Conservation (phyloP, 208 protist genomes). For the Leishmania guyanensis region DNA sequence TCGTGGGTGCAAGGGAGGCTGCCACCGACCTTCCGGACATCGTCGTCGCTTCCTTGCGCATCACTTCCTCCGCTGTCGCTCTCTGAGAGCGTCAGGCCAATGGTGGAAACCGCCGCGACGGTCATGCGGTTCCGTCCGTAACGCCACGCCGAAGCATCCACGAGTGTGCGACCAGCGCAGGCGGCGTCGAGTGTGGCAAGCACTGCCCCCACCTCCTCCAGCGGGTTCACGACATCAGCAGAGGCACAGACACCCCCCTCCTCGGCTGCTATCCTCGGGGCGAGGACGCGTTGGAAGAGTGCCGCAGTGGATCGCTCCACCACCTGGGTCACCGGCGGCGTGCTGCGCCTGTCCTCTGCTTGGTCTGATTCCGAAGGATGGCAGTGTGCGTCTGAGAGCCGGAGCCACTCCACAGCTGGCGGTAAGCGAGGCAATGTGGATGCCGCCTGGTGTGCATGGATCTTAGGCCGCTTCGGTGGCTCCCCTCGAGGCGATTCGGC, state of each 20-base stretch:
- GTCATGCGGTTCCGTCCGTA: constrained; percentile 70
- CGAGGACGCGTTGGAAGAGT: not conserved
- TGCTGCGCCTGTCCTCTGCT: not conserved
- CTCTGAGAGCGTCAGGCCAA: constrained; percentile 24
- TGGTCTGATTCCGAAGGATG: constrained; percentile 1
- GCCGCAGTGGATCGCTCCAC: not conserved
- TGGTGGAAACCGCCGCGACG: constrained; percentile 42
- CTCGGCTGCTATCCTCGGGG: not conserved
- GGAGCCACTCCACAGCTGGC: constrained; percentile 4
- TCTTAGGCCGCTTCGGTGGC: not conserved
- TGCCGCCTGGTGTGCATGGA: not conserved
- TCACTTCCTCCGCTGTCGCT: not conserved
- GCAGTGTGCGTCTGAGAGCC: not conserved
- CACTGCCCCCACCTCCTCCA: constrained; percentile 56
- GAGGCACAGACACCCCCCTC: not conserved
- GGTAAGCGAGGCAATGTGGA: not conserved
- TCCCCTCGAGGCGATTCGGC: not conserved
- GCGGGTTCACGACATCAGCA: constrained; percentile 2
- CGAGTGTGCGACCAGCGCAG: constrained; percentile 46
- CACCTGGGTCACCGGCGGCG: not conserved
- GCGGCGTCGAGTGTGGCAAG: constrained; percentile 43
- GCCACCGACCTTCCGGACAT: not conserved
- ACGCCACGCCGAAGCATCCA: constrained; percentile 47
- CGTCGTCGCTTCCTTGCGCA: not conserved
- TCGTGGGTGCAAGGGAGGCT: not conserved